Base-by-base conservation (phyloP, 768 basidiomycete genomes). In the Termitomyces sp. region DNA sequence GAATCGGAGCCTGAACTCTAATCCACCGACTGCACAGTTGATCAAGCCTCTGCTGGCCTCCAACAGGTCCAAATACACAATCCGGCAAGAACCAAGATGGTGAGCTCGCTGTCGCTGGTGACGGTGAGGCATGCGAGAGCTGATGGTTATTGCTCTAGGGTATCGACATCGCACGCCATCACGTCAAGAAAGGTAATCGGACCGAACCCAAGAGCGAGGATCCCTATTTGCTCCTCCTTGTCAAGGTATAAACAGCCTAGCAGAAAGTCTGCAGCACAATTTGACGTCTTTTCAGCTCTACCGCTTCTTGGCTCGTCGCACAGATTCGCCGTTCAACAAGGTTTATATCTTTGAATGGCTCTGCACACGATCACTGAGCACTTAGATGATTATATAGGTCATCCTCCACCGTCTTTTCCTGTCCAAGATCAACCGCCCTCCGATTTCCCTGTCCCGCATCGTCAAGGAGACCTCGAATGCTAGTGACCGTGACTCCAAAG, bases 131-230 rank as follows among this genome's bases (percentile, higher is more conserved):
- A 48, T 55, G 19, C 11, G 37, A 21, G 46, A 43, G 43, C 49
- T 65, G 54, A 63, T 52, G 12, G n/a, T 41, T 19, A 45, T 52
- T 23, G 45, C 39, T 14, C 71, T 16, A 92, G 94, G 94, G 94
- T 88, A 96, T 97, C 76, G 94, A 97, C 79, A 84, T 98, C 76
- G 81, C 82, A 73, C 78, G 81, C 75, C 96, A 98, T 83, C 96
- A 99, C 86, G 95, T 97, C 86, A 96, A 91, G 88, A 98, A 97
- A 84, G 86, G 94, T 66, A 79, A 84, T 70, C 87, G 97, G 62
- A 89, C 90, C 65, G 92, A 92, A 61, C 97, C 97, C 73, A 92
- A 91, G 82, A 96, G 93, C 74, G 93, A 98, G 89, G 97, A 99
- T 76, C 96, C 96, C 17, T 98, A 99, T 80, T 85, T 99, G 67